A percentile compares a stretch with the other conserved stretches of the same genome.
These are phyloP conservation scores for Dryadomyces sulphureus DNA, from an alignment of 2,329 filamentous ascomycete genomes.

Conservation along the genomic window DNA sequence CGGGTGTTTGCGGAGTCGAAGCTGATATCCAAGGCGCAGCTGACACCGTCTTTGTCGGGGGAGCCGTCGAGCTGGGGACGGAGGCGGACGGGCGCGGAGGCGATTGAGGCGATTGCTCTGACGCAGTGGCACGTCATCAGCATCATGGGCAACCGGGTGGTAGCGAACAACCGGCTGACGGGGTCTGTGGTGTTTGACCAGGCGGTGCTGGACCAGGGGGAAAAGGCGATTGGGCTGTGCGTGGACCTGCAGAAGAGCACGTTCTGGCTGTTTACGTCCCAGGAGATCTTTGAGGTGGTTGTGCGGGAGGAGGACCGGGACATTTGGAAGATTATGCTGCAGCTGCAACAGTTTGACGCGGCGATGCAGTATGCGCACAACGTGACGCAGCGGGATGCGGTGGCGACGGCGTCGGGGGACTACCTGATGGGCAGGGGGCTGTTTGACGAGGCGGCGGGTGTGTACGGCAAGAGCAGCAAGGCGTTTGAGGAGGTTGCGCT, in stretches of 20 bases:
- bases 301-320: slow-evolving; percentile 82
- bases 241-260: slow-evolving; percentile 91
- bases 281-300: slow-evolving; percentile 88
- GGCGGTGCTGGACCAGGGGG: slow-evolving; percentile 63
- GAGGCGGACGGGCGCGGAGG: slow-evolving; percentile 51
- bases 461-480: slow-evolving; percentile 93
- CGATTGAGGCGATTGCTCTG: slow-evolving; percentile 65
- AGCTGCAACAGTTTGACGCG: slow-evolving; percentile 73
- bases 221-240: slow-evolving; percentile 68
- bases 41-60: slow-evolving; percentile 44
- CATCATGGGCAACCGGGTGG: slow-evolving; percentile 66
- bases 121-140: slow-evolving; percentile 89
- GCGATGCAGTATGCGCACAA: slow-evolving; percentile 77
- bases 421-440: slow-evolving; percentile 68
- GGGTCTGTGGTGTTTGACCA: slow-evolving; percentile 81
- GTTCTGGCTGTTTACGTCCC: slow-evolving; percentile 86
- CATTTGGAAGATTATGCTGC: slow-evolving; percentile 87
- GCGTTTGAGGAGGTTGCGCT: slow-evolving; percentile 92
- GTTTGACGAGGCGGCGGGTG: slow-evolving; percentile 70
- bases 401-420: slow-evolving; percentile 85
- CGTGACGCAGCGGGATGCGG: slow-evolving; percentile 69
- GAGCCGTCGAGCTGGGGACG: slow-evolving; percentile 48
- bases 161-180: slow-evolving; percentile 77
- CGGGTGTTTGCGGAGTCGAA: slow-evolving; percentile 68
- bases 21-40: slow-evolving; percentile 57